phyloP scores from a whole-genome alignment of 2,329 filamentous ascomycete genomes.

The Erysiphe pulchra region DNA sequence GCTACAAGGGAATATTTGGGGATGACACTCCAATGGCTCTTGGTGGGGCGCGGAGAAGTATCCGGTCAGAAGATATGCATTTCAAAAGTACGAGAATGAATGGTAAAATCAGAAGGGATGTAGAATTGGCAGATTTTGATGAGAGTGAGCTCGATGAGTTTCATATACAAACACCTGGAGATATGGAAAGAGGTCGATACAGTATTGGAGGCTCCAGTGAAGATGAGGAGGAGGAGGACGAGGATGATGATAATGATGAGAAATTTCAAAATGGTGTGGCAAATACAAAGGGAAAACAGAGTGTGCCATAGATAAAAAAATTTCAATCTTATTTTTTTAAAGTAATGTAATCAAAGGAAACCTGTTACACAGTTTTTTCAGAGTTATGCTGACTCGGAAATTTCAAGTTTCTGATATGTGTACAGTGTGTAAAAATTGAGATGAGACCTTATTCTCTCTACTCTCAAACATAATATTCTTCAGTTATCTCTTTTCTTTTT shows the following conservation, averaged over 20 bases:
- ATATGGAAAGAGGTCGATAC: conserved; percentile 23
- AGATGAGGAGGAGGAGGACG: conserved; percentile 15
- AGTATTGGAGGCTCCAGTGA: conserved; percentile 31
- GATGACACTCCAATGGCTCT: conserved; percentile 10
- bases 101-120: conserved; percentile 16
- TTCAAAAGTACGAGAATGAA: conserved; percentile 19
- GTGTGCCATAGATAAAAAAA: not conserved
- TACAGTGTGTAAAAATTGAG: too few relatives aligned
- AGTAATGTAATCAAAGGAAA: too few relatives aligned
- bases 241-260: conserved; percentile 2
- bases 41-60: conserved; percentile 7
- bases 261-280: conserved; percentile 5
- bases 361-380: too few relatives aligned
- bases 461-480: too few relatives aligned
- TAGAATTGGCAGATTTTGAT: conserved; percentile 39
- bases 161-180: conserved; percentile 16
- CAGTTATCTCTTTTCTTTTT: too few relatives aligned
- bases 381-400: too few relatives aligned
- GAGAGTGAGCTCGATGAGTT: conserved; percentile 39
- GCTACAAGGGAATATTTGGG: conserved; percentile 22
- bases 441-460: too few relatives aligned
- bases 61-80: conserved; percentile 7
- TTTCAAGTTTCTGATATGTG: too few relatives aligned
- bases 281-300: conserved; percentile 6
- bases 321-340: too few relatives aligned